These are phyloP conservation scores for Stephanocyclus meneghinianus DNA, from an alignment of 352 stramenopile genomes.

Conservation along the genomic window DNA sequence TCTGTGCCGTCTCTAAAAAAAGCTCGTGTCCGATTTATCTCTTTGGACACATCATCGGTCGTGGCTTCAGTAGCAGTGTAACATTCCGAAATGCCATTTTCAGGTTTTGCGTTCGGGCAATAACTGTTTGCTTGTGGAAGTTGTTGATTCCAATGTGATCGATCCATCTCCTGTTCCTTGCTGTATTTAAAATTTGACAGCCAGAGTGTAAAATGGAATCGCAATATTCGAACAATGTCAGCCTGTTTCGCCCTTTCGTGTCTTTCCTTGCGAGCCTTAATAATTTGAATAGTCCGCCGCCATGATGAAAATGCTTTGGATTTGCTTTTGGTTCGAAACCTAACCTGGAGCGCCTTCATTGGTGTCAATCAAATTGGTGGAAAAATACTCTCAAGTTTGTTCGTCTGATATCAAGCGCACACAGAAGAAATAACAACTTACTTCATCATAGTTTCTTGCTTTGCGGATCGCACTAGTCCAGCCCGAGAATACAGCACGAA, in stretches of 20 bases:
- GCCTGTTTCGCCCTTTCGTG: background rate
- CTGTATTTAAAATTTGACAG: background rate
- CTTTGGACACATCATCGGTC: background rate
- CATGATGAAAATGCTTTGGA: constrained; percentile 13
- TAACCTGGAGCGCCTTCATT: background rate
- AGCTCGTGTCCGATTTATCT: background rate
- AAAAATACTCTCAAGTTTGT: background rate
- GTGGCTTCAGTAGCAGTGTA: background rate
- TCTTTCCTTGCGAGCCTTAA: background rate
- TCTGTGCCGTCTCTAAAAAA: background rate
- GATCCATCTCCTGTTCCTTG: background rate
- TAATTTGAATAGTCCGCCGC: background rate
- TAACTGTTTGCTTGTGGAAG: background rate
- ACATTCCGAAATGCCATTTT: background rate
- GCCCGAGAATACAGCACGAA: background rate
- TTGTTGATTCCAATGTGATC: background rate
- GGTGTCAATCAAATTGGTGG: background rate
- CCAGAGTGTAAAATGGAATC: constrained; percentile 2
- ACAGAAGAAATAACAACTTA: background rate
- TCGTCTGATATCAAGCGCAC: too few relatives aligned
- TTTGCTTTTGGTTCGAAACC: background rate
- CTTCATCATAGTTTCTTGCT: background rate
- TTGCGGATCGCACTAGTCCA: background rate
- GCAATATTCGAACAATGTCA: background rate
- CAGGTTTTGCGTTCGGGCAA: too few relatives aligned